These are phyloP conservation scores for Scenedesmus sp. DNA, from an alignment of 163 green algal species.

Conservation along the genomic window DNA sequence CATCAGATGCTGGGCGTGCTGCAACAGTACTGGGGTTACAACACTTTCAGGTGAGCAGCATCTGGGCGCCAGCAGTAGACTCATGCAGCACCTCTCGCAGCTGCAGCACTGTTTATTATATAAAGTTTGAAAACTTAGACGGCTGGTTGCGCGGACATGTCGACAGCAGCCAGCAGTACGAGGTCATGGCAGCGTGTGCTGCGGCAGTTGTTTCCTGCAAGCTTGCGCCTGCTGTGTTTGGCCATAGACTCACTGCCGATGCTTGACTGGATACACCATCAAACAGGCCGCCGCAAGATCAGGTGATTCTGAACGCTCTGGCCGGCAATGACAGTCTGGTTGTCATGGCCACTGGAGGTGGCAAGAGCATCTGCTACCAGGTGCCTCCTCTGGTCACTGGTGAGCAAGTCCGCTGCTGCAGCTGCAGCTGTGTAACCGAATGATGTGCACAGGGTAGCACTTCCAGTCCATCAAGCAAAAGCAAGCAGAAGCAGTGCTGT, in stretches of 20 bases:
- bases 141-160: background rate
- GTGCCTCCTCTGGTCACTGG: conserved; percentile 37
- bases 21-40: conserved; percentile 60
- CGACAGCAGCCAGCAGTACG: background rate
- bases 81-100: background rate
- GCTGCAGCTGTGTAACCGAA: background rate
- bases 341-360: conserved; percentile 64
- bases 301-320: conserved; percentile 52
- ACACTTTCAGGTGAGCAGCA: conserved; percentile 50
- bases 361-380: conserved; percentile 69
- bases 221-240: background rate
- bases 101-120: background rate
- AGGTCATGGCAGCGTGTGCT: background rate
- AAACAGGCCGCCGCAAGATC: conserved; percentile 45
- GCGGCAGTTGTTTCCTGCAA: conserved; percentile 25
- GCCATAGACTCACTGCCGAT: background rate
- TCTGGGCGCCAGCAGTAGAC: background rate
- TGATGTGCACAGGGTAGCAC: background rate
- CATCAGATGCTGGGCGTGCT: conserved; percentile 37
- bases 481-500: background rate
- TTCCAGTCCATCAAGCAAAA: background rate
- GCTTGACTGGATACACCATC: background rate
- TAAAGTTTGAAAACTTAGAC: background rate
- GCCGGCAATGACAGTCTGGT: conserved; percentile 55
- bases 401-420: background rate